Evolutionary conservation across 2,329 filamentous ascomycete genomes (phyloP).

Genomic region (Aspergillus vadensis): DNA sequence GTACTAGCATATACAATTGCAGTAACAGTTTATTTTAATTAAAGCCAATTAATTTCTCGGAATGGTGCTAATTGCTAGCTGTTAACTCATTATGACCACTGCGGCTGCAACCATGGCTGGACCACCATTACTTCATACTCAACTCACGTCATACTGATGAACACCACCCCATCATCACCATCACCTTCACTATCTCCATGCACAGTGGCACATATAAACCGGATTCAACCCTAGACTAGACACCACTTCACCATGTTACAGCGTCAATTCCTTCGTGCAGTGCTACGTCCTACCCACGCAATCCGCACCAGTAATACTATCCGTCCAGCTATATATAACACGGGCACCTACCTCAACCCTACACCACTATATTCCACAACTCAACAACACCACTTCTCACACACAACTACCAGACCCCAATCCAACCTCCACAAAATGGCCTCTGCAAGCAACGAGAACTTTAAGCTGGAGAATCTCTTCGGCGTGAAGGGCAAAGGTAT

Average conservation of each 20-base stretch:
- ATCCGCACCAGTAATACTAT: neutral
- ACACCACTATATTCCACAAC: neutral
- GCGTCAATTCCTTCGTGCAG: neutral
- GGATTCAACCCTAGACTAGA: neutral
- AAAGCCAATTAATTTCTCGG: neutral
- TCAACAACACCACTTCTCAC: neutral
- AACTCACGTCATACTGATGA: conserved; percentile 20
- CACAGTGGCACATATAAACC: neutral
- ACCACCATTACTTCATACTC: conserved; percentile 7
- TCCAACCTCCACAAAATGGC: conserved; percentile 20
- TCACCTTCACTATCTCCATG: too few relatives aligned
- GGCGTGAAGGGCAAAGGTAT: conserved; percentile 52
- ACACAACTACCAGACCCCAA: neutral
- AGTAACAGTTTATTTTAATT: neutral
- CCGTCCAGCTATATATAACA: neutral
- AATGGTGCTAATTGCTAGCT: too few relatives aligned
- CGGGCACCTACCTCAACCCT: neutral
- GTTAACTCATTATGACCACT: too few relatives aligned
- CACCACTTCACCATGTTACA: neutral
- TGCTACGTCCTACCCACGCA: neutral
- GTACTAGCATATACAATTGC: neutral
- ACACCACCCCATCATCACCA: neutral
- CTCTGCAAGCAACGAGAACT: conserved; percentile 45
- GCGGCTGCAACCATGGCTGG: neutral
- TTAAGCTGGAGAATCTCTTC: conserved; percentile 56